phyloP scores from a whole-genome alignment of 2,329 filamentous ascomycete species.

The Massarina eburnea region DNA sequence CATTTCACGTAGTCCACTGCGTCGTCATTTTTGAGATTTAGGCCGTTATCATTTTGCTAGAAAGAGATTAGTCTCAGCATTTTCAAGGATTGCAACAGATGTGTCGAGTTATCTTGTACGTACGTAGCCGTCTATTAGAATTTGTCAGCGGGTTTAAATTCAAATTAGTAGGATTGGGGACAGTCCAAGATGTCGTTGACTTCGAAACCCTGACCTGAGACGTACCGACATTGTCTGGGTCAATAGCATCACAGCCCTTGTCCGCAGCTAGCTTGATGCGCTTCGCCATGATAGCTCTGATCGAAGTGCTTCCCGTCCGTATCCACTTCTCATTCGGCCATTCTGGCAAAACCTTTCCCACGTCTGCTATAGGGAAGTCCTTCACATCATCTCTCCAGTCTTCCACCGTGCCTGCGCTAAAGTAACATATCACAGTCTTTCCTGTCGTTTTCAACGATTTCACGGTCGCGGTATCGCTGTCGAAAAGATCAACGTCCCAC shows the following conservation, averaged over 20 bases:
- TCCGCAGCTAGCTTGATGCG: constrained; percentile 31
- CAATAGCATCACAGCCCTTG: constrained; percentile 37
- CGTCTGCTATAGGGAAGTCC: constrained; percentile 24
- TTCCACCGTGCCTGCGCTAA: constrained; percentile 34
- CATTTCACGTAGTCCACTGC: constrained; percentile 29
- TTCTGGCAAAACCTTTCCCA: constrained; percentile 29
- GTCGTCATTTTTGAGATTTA: constrained; percentile 25
- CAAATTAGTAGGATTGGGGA: neutral
- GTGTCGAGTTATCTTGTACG: neutral
- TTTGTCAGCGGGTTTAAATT: constrained; percentile 1
- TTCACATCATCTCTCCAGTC: constrained; percentile 32
- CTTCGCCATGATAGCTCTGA: constrained; percentile 33
- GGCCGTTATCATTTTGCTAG: constrained; percentile 35
- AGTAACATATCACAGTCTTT: constrained; percentile 36
- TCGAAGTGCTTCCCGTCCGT: constrained; percentile 20
- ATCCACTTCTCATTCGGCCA: constrained; percentile 38
- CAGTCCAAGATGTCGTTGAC: no score
- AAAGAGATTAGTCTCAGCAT: constrained; percentile 11
- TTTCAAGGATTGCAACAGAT: no score
- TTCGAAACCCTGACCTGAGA: no score
- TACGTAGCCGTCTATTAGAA: constrained; percentile 23
- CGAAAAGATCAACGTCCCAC: constrained; percentile 36
- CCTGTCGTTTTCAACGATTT: constrained; percentile 23
- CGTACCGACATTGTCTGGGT: constrained; percentile 36
- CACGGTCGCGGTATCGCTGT: constrained; percentile 25